Base-by-base conservation (phyloP, 2,329 filamentous ascomycete species). In the Incumbomyces delicatus region DNA sequence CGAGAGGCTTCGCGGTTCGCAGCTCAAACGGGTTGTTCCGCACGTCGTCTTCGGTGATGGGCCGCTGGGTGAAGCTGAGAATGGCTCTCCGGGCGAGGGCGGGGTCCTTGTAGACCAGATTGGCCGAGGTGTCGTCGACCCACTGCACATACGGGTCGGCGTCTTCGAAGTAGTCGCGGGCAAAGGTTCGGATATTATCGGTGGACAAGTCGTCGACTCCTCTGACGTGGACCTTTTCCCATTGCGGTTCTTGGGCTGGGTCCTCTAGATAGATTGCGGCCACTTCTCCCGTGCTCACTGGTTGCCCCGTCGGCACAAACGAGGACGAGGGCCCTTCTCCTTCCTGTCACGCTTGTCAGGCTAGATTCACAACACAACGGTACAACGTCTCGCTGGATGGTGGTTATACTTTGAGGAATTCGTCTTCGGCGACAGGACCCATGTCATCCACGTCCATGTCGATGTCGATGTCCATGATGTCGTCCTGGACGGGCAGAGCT, bases 71-170 rank as follows among this genome's bases (percentile, higher is more conserved):
- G 40, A 83, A 67, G 3, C 70, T 67, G 29, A 62, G 58, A 18
- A 83, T 66, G 16, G 78, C 79, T 43, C 71, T 63, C 4, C 70
- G 58, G 1, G 79, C 80, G 11, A 73, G 65, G 37, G 74, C 69
- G 11, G 70, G 60, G 31, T 68, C 72, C 47, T 72, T 70, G 67
- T 92, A 96, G 44, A 94, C 66, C 44, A 95, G 72, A 61, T 96
- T 96, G 52, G 87, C 87, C 0, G 87, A 90, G 6, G 79, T 81
- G 64, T 98, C 92, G 63, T 96, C 87, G 55, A 98, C 87, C 92
- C 92, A 98, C 67, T 96, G 88, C 53, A 95, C 44, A 39, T 73
- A 51, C 77, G 75, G 47, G 76, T 70, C 47, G 17, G 71, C 44
- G 69, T 60, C 46, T 74, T 71, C 12, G 65, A 77, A 87, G 63